phyloP scores from a whole-genome alignment of 1,284 basidiomycete genomes.

The Leucoagaricus sp. region DNA sequence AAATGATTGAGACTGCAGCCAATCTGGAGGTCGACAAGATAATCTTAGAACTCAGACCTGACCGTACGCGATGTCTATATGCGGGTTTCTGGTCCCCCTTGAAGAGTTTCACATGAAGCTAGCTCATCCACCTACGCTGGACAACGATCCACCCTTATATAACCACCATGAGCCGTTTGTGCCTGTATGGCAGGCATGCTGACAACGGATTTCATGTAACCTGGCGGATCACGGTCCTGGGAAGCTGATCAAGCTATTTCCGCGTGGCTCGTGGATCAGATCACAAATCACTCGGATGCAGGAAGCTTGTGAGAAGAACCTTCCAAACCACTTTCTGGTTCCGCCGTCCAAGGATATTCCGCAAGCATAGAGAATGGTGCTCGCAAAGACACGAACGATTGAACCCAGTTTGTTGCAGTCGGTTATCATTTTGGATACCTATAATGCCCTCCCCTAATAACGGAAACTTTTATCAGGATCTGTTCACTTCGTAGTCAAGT shows the following conservation, averaged over 20 bases:
- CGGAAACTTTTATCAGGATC: no score
- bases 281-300: neutral
- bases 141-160: neutral
- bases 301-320: neutral
- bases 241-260: neutral
- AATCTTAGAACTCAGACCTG: neutral
- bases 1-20: neutral
- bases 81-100: constrained; percentile 1
- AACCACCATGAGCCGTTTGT: neutral
- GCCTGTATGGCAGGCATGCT: neutral
- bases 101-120: neutral
- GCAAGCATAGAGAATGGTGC: no score
- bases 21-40: neutral
- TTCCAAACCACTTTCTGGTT: neutral
- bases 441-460: no score
- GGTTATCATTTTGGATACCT: no score
- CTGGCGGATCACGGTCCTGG: neutral
- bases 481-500: no score
- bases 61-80: neutral
- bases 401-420: no score
- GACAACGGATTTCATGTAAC: neutral
- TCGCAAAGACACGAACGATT: no score
- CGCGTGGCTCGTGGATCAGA: neutral
- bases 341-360: no score
- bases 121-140: neutral